Evolutionary conservation across 139 green algal species (phyloP).

Genomic region (Chlorella ohadii): DNA sequence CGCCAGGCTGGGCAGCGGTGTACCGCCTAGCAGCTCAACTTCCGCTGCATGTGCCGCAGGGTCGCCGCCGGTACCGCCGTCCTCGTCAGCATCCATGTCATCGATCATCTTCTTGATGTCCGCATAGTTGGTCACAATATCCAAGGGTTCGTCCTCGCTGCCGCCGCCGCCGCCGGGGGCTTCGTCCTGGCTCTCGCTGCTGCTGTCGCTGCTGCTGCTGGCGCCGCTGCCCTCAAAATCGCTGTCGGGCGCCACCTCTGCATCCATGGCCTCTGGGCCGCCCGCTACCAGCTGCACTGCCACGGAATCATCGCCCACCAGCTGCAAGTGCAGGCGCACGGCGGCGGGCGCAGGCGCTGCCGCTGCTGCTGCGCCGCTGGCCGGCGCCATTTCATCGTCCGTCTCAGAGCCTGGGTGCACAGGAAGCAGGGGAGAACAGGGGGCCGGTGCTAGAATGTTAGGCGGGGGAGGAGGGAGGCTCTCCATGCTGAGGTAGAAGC

Average conservation of each 20-base stretch:
- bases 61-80: slow-evolving; percentile 3
- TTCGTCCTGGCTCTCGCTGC: background rate
- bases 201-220: slow-evolving; percentile 1
- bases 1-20: slow-evolving; percentile 35
- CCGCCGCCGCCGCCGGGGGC: background rate
- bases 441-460: too few species aligned
- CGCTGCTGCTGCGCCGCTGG: background rate
- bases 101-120: slow-evolving; percentile 36
- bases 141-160: background rate
- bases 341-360: background rate
- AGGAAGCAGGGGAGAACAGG: background rate
- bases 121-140: slow-evolving; percentile 25
- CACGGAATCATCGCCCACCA: background rate
- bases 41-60: slow-evolving; percentile 10
- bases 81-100: slow-evolving; percentile 30
- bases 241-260: slow-evolving; percentile 15
- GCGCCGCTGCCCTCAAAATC: background rate
- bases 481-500: too few species aligned
- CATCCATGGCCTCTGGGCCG: background rate
- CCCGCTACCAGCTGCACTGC: background rate
- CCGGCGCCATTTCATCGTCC: background rate
- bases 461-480: too few species aligned
- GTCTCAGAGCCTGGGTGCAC: background rate
- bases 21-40: slow-evolving; percentile 35
- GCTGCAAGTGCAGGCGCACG: background rate